Conservation (phyloP, 805 yeast genomes). For the Jamesozyma lodderae region DNA sequence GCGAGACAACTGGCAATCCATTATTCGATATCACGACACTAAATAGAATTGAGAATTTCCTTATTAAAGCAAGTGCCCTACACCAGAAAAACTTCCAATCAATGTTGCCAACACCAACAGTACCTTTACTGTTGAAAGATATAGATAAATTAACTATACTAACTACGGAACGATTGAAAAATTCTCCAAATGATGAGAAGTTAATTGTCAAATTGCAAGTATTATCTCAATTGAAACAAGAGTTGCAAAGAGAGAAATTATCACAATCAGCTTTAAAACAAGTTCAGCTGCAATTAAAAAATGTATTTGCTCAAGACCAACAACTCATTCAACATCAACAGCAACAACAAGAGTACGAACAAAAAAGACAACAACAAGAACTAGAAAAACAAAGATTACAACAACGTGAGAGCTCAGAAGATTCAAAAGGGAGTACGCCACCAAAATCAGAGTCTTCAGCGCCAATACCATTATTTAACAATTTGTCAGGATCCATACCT, state of each 20-base stretch:
- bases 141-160: conserved; percentile 31
- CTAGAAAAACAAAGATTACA: conserved; percentile 16
- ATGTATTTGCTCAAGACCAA: conserved; percentile 33
- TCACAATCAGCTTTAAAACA: conserved; percentile 26
- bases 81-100: conserved; percentile 30
- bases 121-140: conserved; percentile 27
- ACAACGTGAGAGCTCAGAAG: conserved; percentile 6
- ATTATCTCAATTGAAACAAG: conserved; percentile 30
- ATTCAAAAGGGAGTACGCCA: not conserved
- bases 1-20: conserved; percentile 35
- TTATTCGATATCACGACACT: conserved; percentile 66
- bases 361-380: conserved; percentile 16
- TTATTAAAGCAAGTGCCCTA: conserved; percentile 49
- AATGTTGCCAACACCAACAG: conserved; percentile 25
- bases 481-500: not conserved
- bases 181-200: conserved; percentile 29
- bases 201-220: conserved; percentile 28
- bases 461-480: conserved; percentile 5
- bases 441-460: not conserved
- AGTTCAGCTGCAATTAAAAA: conserved; percentile 35
- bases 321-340: conserved; percentile 27
- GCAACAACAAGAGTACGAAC: conserved; percentile 20
- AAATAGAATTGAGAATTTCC: conserved; percentile 62
- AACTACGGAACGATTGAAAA: conserved; percentile 27
- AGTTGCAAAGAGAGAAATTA: conserved; percentile 29